Evolutionary conservation across 2,329 filamentous ascomycete species (phyloP).

Genomic region (Cordyceps sp.): DNA sequence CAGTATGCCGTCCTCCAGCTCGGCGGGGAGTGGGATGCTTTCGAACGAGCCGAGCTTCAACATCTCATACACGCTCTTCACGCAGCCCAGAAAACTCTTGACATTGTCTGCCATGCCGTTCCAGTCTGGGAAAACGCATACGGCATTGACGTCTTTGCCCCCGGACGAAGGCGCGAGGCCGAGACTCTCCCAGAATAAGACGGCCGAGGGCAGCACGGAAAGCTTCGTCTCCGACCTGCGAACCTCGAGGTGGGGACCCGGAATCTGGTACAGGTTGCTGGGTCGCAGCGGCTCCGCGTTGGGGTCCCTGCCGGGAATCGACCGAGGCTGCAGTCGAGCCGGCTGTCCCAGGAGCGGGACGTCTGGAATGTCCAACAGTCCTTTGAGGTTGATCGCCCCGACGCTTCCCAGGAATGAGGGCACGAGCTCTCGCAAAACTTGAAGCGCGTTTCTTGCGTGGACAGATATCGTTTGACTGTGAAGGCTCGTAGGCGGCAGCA

Average conservation of each 20-base stretch:
- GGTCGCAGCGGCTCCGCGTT: slow-evolving; percentile 29
- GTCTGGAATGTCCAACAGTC: slow-evolving; percentile 40
- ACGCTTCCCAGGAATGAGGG: slow-evolving; percentile 25
- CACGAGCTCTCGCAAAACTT: slow-evolving; percentile 26
- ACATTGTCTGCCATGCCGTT: slow-evolving; percentile 45
- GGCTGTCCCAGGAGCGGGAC: slow-evolving; percentile 35
- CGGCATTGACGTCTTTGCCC: slow-evolving; percentile 51
- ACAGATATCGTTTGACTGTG: slow-evolving; percentile 24
- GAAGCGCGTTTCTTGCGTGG: slow-evolving; percentile 29
- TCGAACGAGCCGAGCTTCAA: slow-evolving; percentile 54
- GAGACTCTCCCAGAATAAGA: slow-evolving; percentile 69
- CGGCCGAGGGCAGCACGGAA: slow-evolving; percentile 57
- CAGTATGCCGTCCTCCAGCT: slow-evolving; percentile 27
- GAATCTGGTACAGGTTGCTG: slow-evolving; percentile 43
- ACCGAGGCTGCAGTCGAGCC: slow-evolving; percentile 32
- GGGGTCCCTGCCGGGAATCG: slow-evolving; percentile 21
- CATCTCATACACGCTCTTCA: slow-evolving; percentile 57
- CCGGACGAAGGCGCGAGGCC: slow-evolving; percentile 57
- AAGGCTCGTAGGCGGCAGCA: slow-evolving; percentile 12
- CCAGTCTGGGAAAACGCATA: slow-evolving; percentile 54
- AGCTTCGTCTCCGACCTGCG: slow-evolving; percentile 52
- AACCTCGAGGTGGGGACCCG: slow-evolving; percentile 54
- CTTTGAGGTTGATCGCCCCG: slow-evolving; percentile 23
- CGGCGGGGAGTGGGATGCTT: slow-evolving; percentile 24
- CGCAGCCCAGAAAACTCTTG: slow-evolving; percentile 46